Evolutionary conservation across 495 filamentous ascomycete genomes (phyloP).

Genomic region (Opeltia flavorubescens): DNA sequence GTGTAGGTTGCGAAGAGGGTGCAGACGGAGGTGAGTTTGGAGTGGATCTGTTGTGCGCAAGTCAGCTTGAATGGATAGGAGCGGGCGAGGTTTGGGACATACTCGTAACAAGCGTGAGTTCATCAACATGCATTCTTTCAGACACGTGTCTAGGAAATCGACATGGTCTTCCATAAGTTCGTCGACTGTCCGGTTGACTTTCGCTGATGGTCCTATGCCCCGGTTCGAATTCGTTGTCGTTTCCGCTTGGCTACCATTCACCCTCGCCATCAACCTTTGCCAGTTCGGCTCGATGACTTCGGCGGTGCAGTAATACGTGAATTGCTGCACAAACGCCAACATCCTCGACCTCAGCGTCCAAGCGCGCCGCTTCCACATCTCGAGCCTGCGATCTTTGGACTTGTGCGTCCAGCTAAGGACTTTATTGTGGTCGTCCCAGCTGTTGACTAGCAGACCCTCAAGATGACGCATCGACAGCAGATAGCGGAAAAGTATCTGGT

Average conservation of each 20-base stretch:
- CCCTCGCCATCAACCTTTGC: constrained; percentile 74
- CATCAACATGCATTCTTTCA: constrained; percentile 98
- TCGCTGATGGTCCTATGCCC: constrained; percentile 10
- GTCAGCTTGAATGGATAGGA: background rate
- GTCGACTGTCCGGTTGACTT: constrained; percentile 75
- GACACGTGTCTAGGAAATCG: constrained; percentile 90
- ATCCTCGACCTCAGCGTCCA: constrained; percentile 89
- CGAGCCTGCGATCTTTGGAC: constrained; percentile 56
- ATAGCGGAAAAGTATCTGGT: constrained; percentile 92
- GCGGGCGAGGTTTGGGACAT: constrained; percentile 16
- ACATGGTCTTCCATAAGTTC: constrained; percentile 99
- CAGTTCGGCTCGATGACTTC: constrained; percentile 98
- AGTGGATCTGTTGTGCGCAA: constrained; percentile 57
- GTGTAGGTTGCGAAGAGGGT: constrained; percentile 84
- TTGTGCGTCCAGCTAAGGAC: constrained; percentile 73
- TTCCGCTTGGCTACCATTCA: constrained; percentile 48
- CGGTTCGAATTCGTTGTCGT: constrained; percentile 28
- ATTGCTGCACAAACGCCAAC: constrained; percentile 91
- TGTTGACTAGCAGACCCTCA: constrained; percentile 66
- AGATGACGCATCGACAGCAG: constrained; percentile 77
- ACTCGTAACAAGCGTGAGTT: constrained; percentile 88
- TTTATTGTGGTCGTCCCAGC: constrained; percentile 83
- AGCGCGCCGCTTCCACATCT: constrained; percentile 83
- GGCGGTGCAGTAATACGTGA: constrained; percentile 89
- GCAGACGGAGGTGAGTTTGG: constrained; percentile 86